Percentiles rank a stretch among this genome's conserved stretches.
These are phyloP conservation scores for Dichotomocladium elegans DNA, from an alignment of 371 early-diverging fungal species.

Conservation along the genomic window DNA sequence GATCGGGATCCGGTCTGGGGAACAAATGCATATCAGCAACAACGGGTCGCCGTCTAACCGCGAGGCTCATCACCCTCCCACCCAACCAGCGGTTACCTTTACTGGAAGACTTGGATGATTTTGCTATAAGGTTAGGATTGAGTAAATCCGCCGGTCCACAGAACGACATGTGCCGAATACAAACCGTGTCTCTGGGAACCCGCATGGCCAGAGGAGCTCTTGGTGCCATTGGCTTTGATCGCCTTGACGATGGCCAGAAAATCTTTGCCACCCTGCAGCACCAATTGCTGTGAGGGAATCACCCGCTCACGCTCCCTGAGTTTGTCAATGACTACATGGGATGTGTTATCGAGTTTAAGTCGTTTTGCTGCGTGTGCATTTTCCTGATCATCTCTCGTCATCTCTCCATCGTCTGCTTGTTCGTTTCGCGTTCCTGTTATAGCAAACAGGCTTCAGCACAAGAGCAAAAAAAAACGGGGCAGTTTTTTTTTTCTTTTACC, in stretches of 20 bases:
- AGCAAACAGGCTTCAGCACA: background rate
- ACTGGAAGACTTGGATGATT: slow-evolving; percentile 6
- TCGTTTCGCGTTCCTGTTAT: background rate
- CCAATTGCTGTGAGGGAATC: background rate
- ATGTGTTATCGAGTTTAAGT: background rate
- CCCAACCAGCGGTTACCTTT: background rate
- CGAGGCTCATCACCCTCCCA: slow-evolving; percentile 7
- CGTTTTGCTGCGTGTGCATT: background rate
- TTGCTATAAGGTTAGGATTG: background rate
- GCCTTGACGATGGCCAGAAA: background rate
- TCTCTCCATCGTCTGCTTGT: background rate
- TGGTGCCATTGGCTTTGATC: too few species aligned
- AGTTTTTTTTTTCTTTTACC: background rate
- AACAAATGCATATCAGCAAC: too few species aligned
- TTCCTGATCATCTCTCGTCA: background rate
- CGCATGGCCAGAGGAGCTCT: too few species aligned
- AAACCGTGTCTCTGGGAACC: too few species aligned
- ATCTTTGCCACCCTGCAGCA: background rate
- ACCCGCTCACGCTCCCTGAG: background rate
- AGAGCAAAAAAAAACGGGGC: background rate
- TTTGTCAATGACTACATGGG: background rate
- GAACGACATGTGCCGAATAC: too few species aligned
- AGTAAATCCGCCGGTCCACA: too few species aligned
- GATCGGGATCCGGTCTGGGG: slow-evolving; percentile 67
- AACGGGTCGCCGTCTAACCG: too few species aligned